Conservation (phyloP, 352 stramenopile genomes). For the Pythium oligandrum region DNA sequence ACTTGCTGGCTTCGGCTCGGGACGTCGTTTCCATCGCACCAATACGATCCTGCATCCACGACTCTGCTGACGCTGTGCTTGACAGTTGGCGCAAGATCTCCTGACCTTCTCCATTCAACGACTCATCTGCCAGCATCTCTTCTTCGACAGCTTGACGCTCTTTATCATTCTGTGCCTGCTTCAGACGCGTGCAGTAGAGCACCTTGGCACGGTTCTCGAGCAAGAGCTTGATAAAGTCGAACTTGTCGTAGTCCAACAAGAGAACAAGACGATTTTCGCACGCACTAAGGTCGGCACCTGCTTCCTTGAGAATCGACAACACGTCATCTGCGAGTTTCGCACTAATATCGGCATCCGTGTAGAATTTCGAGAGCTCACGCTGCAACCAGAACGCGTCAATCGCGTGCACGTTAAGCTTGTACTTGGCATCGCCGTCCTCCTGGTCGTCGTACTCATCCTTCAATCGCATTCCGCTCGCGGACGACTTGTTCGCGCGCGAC, state of each 20-base stretch:
- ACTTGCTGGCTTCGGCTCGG: slow-evolving; percentile 72
- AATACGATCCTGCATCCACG: slow-evolving; percentile 93
- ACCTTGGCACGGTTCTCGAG: slow-evolving; percentile 95
- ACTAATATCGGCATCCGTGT: slow-evolving; percentile 94
- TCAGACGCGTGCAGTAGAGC: slow-evolving; percentile 96
- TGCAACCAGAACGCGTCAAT: slow-evolving; percentile 99
- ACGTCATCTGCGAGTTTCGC: slow-evolving; percentile 92
- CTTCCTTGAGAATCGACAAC: slow-evolving; percentile 58
- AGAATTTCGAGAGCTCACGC: slow-evolving; percentile 93
- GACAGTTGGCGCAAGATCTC: slow-evolving; percentile 89
- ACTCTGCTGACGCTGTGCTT: slow-evolving; percentile 87
- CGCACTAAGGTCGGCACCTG: slow-evolving; percentile 61
- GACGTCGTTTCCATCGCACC: slow-evolving; percentile 82
- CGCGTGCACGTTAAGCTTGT: slow-evolving; percentile 90
- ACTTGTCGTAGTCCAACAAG: slow-evolving; percentile 98
- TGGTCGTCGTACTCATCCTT: slow-evolving; percentile 60
- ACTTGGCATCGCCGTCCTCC: slow-evolving; percentile 56
- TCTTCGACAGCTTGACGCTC: slow-evolving; percentile 89
- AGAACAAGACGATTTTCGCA: slow-evolving; percentile 98
- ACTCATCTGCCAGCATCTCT: slow-evolving; percentile 81
- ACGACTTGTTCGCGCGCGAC: slow-evolving; percentile 13
- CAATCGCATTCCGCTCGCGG: slow-evolving; percentile 49
- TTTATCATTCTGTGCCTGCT: slow-evolving; percentile 93
- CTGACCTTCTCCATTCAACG: slow-evolving; percentile 84
- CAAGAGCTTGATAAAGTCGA: slow-evolving; percentile 98